These are phyloP conservation scores for Yarrowia osloensis DNA, from an alignment of 805 yeast species.

Conservation along the genomic window DNA sequence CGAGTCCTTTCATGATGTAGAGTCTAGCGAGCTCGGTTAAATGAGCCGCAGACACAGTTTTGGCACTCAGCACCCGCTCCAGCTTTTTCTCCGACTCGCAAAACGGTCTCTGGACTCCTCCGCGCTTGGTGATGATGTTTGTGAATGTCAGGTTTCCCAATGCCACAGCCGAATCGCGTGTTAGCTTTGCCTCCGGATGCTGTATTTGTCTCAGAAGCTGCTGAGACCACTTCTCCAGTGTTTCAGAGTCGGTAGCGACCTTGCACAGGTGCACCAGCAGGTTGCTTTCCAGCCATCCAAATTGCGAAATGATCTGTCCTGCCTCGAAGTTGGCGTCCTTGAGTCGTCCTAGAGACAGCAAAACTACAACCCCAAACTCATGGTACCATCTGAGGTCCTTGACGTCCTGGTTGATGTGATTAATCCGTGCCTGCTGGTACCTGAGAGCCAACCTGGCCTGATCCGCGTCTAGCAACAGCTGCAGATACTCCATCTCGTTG, in stretches of 20 bases:
- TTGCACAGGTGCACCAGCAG: conserved; percentile 12
- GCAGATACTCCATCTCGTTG: conserved; percentile 30
- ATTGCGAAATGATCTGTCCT: background rate
- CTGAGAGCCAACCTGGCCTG: background rate
- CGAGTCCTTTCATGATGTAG: background rate
- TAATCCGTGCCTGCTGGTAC: background rate
- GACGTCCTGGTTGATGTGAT: conserved; percentile 7
- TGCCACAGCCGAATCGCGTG: background rate
- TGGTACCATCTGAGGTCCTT: conserved; percentile 14
- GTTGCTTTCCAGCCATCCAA: conserved; percentile 25
- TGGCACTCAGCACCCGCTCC: background rate
- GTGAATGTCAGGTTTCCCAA: conserved; percentile 13
- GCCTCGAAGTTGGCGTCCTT: background rate
- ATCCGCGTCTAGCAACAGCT: conserved; percentile 9
- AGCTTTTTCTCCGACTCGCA: conserved; percentile 11
- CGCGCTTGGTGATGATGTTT: conserved; percentile 14
- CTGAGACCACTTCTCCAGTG: background rate
- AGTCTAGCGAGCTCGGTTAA: background rate
- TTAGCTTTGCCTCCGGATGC: background rate
- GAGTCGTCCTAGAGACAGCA: background rate
- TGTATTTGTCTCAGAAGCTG: conserved; percentile 8
- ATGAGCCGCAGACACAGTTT: background rate
- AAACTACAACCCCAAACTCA: conserved; percentile 7
- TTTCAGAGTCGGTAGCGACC: background rate
- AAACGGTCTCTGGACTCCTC: conserved; percentile 12